A percentile compares a stretch with the other conserved stretches of the same genome.
Evolutionary conservation across 139 green algal species (phyloP).

Genomic region (Parachlorella kessleri): DNA sequence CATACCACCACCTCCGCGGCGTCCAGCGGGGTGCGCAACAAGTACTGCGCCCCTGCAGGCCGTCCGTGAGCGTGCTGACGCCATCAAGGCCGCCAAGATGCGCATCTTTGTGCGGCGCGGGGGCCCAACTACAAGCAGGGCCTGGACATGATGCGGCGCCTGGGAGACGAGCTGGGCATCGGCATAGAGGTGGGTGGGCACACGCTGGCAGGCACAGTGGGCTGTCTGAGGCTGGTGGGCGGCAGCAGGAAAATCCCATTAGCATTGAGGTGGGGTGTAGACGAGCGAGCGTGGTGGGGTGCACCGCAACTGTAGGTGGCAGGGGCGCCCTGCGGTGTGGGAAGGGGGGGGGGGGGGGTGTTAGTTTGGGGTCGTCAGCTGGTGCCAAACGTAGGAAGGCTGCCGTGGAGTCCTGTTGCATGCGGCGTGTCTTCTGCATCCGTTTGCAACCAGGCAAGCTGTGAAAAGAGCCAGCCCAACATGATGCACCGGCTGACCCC

Average conservation of each 20-base stretch:
- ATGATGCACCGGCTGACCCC: background rate
- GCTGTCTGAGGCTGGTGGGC: too few species aligned
- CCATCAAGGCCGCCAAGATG: conserved; percentile 77
- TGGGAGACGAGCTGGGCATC: conserved; percentile 76
- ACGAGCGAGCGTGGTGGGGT: too few species aligned
- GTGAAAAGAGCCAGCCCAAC: background rate
- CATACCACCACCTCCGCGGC: background rate
- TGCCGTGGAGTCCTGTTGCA: too few species aligned
- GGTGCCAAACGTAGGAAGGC: too few species aligned
- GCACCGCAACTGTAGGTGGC: too few species aligned
- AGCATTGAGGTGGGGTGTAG: too few species aligned
- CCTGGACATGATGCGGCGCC: conserved; percentile 73
- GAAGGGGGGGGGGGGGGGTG: too few species aligned
- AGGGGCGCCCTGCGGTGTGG: too few species aligned
- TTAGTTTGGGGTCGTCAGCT: too few species aligned
- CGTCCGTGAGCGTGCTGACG: conserved; percentile 37
- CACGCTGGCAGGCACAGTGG: too few species aligned
- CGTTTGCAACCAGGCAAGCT: background rate
- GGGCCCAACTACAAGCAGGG: conserved; percentile 89
- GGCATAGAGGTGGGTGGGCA: conserved; percentile 64
- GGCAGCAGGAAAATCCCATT: too few species aligned
- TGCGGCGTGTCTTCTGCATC: background rate
- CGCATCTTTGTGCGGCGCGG: conserved; percentile 86
- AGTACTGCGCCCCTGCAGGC: conserved; percentile 9
- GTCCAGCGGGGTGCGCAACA: background rate